Percentiles rank a stretch among this genome's conserved stretches.
These are phyloP conservation scores for Ophiognomonia clavigignenti-juglandacearum DNA, from an alignment of 2,329 filamentous ascomycete species.

Conservation along the genomic window DNA sequence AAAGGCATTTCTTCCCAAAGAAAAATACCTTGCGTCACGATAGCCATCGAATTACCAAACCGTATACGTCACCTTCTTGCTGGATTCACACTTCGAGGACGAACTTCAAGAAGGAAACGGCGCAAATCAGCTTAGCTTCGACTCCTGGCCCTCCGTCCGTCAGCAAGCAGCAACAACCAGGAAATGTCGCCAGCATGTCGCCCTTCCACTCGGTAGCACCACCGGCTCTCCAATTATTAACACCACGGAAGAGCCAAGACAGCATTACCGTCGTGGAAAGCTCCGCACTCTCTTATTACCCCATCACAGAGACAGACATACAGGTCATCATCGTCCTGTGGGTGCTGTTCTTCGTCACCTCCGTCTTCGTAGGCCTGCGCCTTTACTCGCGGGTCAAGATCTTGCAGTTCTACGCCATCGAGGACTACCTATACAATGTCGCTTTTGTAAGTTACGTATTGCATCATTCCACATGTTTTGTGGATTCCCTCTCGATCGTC, in stretches of 20 bases:
- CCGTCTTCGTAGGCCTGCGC: constrained; percentile 13
- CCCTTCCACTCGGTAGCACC: neutral
- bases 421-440: constrained; percentile 15
- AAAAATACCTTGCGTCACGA: no score
- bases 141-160: neutral
- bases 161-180: neutral
- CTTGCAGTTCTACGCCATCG: constrained; percentile 15
- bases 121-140: neutral
- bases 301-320: constrained; percentile 12
- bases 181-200: constrained; percentile 7
- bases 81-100: no score
- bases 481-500: no score
- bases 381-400: constrained; percentile 13
- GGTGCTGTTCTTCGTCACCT: constrained; percentile 13
- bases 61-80: no score
- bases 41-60: no score
- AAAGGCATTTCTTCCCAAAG: no score
- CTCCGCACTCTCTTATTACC: constrained; percentile 4
- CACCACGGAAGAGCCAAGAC: constrained; percentile 8
- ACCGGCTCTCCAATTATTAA: neutral
- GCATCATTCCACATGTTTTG: no score
- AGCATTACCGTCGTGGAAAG: constrained; percentile 6
- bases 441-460: constrained; percentile 11
- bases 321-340: constrained; percentile 14
- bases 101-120: no score